These are phyloP conservation scores for Diaporthe caulivora DNA, from an alignment of 2,329 filamentous ascomycete species.

Conservation along the genomic window DNA sequence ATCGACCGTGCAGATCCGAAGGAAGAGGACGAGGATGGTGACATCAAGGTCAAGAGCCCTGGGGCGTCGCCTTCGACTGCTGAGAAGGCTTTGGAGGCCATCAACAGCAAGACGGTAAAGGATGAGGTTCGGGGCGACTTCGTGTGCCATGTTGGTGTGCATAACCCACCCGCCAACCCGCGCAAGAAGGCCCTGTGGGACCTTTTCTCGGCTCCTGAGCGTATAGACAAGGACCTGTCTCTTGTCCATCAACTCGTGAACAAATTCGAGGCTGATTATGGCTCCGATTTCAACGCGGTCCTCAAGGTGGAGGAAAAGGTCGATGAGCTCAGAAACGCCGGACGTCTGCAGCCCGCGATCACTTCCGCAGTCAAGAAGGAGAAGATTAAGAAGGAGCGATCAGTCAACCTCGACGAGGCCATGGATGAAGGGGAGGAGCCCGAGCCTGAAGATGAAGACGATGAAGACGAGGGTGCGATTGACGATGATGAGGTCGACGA, in stretches of 20 bases:
- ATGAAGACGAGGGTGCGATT: conserved; percentile 84
- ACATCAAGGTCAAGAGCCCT: conserved; percentile 65
- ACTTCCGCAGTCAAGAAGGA: conserved; percentile 69
- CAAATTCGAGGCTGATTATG: conserved; percentile 88
- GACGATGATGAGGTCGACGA: conserved; percentile 88
- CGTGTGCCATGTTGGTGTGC: conserved; percentile 95
- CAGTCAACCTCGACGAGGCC: conserved; percentile 70
- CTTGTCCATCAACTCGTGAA: conserved; percentile 85
- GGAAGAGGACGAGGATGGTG: conserved; percentile 74
- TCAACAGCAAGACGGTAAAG: conserved; percentile 97
- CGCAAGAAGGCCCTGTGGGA: conserved; percentile 98
- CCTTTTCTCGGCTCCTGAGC: conserved; percentile 92
- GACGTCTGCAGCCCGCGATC: conserved; percentile 78
- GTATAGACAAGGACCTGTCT: conserved; percentile 89
- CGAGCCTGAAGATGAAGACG: conserved; percentile 79
- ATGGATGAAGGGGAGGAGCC: conserved; percentile 74
- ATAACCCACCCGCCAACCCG: conserved; percentile 86
- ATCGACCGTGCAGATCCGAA: conserved; percentile 80
- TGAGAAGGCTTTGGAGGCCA: conserved; percentile 89
- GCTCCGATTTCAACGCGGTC: conserved; percentile 80
- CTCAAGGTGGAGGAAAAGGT: conserved; percentile 88
- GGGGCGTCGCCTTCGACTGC: conserved; percentile 68
- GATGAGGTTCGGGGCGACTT: conserved; percentile 96
- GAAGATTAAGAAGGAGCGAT: conserved; percentile 65
- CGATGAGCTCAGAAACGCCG: conserved; percentile 81